These are phyloP conservation scores for Aspergillus chevalieri DNA, from an alignment of 2,329 filamentous ascomycete species.

Conservation along the genomic window DNA sequence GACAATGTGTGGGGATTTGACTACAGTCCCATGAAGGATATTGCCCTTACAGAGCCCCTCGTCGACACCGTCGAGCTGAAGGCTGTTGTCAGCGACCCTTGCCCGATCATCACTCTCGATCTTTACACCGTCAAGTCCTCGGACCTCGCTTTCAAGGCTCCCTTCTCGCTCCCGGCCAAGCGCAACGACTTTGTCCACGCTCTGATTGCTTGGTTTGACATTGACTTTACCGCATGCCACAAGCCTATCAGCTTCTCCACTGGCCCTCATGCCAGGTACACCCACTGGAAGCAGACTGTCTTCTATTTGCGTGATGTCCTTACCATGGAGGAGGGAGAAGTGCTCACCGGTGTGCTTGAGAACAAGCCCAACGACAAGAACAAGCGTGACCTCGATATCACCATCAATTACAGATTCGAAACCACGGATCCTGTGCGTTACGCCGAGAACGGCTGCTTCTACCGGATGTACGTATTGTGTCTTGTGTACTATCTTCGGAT, in stretches of 20 bases:
- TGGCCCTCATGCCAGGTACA: conserved; percentile 97
- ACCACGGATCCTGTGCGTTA: conserved; percentile 66
- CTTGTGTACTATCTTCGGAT: background rate
- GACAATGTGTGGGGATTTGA: conserved; percentile 98
- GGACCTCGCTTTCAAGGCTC: conserved; percentile 76
- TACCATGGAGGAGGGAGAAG: conserved; percentile 82
- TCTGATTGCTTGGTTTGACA: conserved; percentile 97
- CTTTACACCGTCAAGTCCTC: conserved; percentile 80
- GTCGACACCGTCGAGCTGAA: conserved; percentile 98
- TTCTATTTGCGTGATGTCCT: conserved; percentile 94
- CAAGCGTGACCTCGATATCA: conserved; percentile 88
- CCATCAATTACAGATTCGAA: conserved; percentile 73
- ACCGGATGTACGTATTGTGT: conserved; percentile 56
- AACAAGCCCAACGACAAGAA: conserved; percentile 93
- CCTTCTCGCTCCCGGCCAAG: conserved; percentile 69
- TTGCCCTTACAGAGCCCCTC: conserved; percentile 87
- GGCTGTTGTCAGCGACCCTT: conserved; percentile 89
- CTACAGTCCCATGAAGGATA: conserved; percentile 88
- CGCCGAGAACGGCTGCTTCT: conserved; percentile 65
- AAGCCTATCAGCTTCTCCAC: conserved; percentile 97
- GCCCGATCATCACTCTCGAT: conserved; percentile 77
- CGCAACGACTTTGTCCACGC: conserved; percentile 95
- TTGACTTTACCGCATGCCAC: conserved; percentile 96
- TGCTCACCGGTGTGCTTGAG: conserved; percentile 64
- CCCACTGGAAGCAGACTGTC: conserved; percentile 99